These are phyloP conservation scores for Tuber microsphaerosporum DNA, from an alignment of 495 filamentous ascomycete genomes.

Conservation along the genomic window DNA sequence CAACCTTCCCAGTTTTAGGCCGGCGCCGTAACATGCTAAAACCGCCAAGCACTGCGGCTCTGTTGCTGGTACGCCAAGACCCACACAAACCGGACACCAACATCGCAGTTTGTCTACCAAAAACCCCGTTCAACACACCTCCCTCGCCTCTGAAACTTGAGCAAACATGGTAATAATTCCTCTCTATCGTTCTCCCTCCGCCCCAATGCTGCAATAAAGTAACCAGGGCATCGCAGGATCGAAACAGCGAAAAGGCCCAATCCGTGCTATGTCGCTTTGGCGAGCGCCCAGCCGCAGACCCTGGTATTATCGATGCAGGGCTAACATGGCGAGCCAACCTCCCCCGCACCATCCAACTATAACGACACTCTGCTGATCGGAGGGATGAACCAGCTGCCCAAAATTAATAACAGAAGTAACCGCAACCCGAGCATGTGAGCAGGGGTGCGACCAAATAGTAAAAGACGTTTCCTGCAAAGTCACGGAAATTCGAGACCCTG, in stretches of 20 bases:
- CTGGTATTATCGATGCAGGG: constrained; percentile 91
- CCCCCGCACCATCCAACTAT: not conserved
- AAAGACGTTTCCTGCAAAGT: constrained; percentile 97
- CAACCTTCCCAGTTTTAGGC: no score
- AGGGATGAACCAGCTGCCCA: constrained; percentile 50
- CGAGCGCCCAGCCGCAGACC: constrained; percentile 89
- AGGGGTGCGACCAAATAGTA: constrained; percentile 95
- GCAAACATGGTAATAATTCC: not conserved
- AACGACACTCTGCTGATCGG: not conserved
- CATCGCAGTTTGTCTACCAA: not conserved
- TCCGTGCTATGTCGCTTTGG: constrained; percentile 99
- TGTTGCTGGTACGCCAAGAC: not conserved
- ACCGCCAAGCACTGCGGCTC: not conserved
- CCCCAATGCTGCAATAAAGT: not conserved
- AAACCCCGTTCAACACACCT: not conserved
- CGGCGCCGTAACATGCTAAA: no score
- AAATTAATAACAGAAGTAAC: constrained; percentile 77
- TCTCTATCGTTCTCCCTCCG: not conserved
- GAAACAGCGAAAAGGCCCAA: constrained; percentile 93
- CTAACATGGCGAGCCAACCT: constrained; percentile 53
- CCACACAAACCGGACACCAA: not conserved
- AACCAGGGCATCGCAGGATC: constrained; percentile 15
- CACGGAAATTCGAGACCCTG: constrained; percentile 78
- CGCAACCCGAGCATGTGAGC: constrained; percentile 80
- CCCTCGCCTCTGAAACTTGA: not conserved